phyloP scores from a whole-genome alignment of 179 eudicot genomes.

The Pouteria campechiana region DNA sequence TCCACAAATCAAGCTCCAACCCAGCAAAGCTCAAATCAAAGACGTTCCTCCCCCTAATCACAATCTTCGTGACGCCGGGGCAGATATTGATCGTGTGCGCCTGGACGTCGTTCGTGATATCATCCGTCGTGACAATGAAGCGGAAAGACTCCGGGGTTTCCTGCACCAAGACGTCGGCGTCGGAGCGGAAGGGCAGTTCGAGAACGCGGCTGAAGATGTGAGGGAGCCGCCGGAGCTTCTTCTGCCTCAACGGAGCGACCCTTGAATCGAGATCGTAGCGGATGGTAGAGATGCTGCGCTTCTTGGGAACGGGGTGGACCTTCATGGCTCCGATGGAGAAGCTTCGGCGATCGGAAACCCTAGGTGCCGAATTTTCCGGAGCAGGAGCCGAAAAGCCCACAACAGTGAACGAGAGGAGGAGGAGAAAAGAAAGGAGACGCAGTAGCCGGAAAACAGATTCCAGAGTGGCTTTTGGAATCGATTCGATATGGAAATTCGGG shows the following conservation, averaged over 20 bases:
- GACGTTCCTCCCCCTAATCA: conserved; percentile 24
- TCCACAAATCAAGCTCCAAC: conserved; percentile 69
- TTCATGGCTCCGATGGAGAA: conserved; percentile 41
- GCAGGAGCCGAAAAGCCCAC: too few species aligned
- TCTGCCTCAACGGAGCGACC: conserved; percentile 19
- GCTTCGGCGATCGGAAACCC: too few species aligned
- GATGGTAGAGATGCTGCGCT: conserved; percentile 47
- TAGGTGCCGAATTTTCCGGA: too few species aligned
- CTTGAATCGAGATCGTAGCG: conserved; percentile 31
- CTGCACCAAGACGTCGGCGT: conserved; percentile 55
- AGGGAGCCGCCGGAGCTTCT: conserved; percentile 75
- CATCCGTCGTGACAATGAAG: conserved; percentile 57
- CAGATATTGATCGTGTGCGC: conserved; percentile 58
- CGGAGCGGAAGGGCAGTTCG: conserved; percentile 70
- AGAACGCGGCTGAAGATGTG: conserved; percentile 86
- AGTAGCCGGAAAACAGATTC: too few species aligned
- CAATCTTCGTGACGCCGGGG: conserved; percentile 79
- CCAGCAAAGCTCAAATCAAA: conserved; percentile 17
- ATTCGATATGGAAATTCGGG: too few species aligned
- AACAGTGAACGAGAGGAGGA: too few species aligned
- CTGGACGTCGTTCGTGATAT: conserved; percentile 27
- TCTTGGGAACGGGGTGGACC: conserved; percentile 63
- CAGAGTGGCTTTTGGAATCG: too few species aligned
- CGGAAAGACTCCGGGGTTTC: conserved; percentile 38
- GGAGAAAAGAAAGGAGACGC: too few species aligned